Evolutionary conservation across 2,329 filamentous ascomycete genomes (phyloP).

Genomic region (Aureobasidium sp.): DNA sequence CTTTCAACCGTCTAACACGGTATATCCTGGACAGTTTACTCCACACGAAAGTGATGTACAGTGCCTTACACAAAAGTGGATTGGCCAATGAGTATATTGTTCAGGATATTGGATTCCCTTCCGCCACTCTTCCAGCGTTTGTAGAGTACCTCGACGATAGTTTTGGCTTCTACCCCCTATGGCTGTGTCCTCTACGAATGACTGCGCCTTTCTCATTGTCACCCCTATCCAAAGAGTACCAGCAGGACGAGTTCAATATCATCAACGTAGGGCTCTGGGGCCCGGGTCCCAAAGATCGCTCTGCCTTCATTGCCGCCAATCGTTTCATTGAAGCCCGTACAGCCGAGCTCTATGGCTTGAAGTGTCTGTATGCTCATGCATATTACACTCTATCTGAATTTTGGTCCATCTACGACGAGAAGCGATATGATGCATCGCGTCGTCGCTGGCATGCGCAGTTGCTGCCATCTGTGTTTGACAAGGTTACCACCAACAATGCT

Average conservation of each 20-base stretch:
- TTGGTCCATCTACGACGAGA: constrained; percentile 67
- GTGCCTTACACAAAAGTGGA: constrained; percentile 66
- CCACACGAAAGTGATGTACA: constrained; percentile 68
- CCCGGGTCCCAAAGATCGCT: constrained; percentile 65
- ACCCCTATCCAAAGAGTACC: not conserved
- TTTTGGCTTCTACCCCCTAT: constrained; percentile 62
- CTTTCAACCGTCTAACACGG: constrained; percentile 66
- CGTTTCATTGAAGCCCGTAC: constrained; percentile 76
- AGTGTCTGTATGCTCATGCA: constrained; percentile 89
- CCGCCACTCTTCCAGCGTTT: constrained; percentile 56
- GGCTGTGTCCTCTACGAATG: constrained; percentile 60
- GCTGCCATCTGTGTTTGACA: constrained; percentile 75
- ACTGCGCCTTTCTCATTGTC: constrained; percentile 15
- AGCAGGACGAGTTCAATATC: constrained; percentile 31
- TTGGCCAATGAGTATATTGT: constrained; percentile 64
- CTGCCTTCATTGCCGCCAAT: constrained; percentile 74
- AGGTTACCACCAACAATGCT: constrained; percentile 65
- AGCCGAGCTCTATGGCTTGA: constrained; percentile 75
- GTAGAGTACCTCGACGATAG: constrained; percentile 56
- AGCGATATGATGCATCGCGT: constrained; percentile 69
- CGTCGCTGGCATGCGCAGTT: constrained; percentile 67
- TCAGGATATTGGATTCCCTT: constrained; percentile 69
- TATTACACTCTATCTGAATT: constrained; percentile 82
- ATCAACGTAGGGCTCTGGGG: constrained; percentile 80
- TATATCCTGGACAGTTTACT: constrained; percentile 66